Percentiles rank a stretch among this genome's conserved stretches.
Conservation (phyloP, 2,329 filamentous ascomycete species). For the Celoporthe dispersa region DNA sequence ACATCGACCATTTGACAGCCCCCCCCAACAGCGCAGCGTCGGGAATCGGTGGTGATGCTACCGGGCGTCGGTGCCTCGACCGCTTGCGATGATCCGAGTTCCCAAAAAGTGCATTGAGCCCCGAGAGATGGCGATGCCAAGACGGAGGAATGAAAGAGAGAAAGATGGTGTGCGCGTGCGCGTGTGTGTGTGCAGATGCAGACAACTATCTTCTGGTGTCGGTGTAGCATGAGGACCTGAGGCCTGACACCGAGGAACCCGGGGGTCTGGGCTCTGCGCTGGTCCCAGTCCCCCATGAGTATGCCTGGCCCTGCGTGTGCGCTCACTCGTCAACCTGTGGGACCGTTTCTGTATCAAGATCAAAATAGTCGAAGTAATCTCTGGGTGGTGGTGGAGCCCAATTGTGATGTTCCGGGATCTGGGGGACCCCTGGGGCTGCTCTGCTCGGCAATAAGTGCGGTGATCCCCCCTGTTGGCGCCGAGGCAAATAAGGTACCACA, state of each 20-base stretch:
- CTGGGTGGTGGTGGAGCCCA: neutral
- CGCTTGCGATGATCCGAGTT: conserved; percentile 2
- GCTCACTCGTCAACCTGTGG: neutral
- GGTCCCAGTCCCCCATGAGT: neutral
- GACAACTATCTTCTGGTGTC: neutral
- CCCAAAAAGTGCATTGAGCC: neutral
- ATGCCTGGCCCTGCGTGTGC: neutral
- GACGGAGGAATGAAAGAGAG: neutral
- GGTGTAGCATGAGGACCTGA: neutral
- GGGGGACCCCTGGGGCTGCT: neutral
- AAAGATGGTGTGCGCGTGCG: neutral
- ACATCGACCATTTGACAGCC: neutral
- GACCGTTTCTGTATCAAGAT: neutral
- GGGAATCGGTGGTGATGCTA: conserved; percentile 14
- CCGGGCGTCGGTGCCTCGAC: conserved; percentile 12
- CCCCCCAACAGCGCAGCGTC: neutral
- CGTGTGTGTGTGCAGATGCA: neutral
- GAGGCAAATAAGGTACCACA: neutral
- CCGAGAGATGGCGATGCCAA: conserved; percentile 7
- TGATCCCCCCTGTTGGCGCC: neutral
- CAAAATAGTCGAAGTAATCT: neutral
- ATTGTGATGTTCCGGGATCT: neutral
- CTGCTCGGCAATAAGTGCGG: neutral
- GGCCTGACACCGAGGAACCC: no score
- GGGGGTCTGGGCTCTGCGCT: no score